Evolutionary conservation across 2,329 filamentous ascomycete genomes (phyloP).

Genomic region (Rhynchosporium graminicola): DNA sequence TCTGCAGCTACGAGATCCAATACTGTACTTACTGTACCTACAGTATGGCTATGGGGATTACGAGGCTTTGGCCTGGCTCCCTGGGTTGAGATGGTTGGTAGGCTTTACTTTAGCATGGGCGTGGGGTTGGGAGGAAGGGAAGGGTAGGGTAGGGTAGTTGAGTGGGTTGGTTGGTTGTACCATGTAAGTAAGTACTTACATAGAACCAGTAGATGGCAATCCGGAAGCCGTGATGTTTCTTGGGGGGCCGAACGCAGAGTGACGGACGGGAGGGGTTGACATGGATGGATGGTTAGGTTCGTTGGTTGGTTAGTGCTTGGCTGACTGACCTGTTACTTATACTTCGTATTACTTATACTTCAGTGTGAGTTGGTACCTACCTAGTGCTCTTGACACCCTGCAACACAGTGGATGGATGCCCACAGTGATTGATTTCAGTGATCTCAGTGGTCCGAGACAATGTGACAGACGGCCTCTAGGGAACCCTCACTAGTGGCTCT

Average conservation of each 20-base stretch:
- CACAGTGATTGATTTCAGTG: not conserved
- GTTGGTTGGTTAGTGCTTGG: not conserved
- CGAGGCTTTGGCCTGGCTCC: conserved; percentile 4
- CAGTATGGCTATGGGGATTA: not conserved
- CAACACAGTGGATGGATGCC: not conserved
- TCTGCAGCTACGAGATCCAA: conserved; percentile 24
- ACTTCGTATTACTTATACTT: too few species aligned
- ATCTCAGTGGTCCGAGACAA: not conserved
- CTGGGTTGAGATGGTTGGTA: not conserved
- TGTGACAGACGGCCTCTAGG: not conserved
- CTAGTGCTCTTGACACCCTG: not conserved
- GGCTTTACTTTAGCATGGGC: not conserved
- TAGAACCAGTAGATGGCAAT: too few species aligned
- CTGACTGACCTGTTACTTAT: not conserved
- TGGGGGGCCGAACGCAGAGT: too few species aligned
- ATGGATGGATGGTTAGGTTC: not conserved
- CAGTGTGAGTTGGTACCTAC: not conserved
- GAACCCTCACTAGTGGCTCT: not conserved
- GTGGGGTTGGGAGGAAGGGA: not conserved
- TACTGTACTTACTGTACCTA: conserved; percentile 16
- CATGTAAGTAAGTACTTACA: too few species aligned
- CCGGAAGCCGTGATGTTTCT: not conserved
- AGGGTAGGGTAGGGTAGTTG: not conserved
- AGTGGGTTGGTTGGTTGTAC: too few species aligned
- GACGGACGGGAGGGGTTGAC: not conserved